Evolutionary conservation across 2,329 filamentous ascomycete genomes (phyloP).

Genomic region (Alternaria triticina): DNA sequence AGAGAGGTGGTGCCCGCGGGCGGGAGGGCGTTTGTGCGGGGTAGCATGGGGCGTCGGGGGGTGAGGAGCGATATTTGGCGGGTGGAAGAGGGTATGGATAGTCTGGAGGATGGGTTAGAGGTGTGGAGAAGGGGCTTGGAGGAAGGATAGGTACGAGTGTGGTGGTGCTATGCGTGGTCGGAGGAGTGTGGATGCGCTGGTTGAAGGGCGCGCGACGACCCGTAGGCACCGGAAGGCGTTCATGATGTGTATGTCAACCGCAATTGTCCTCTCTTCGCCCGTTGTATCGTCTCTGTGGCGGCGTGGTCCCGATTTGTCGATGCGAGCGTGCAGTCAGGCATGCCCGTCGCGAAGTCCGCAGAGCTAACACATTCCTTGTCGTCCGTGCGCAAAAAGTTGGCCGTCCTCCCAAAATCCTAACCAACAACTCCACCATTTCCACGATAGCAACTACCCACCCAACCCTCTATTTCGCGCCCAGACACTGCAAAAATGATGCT

Average conservation of each 20-base stretch:
- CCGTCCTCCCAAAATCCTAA: not conserved
- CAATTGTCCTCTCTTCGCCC: not conserved
- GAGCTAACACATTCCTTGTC: slow-evolving; percentile 20
- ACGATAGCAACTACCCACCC: not conserved
- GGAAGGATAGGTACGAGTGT: slow-evolving; percentile 25
- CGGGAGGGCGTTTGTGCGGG: slow-evolving; percentile 21
- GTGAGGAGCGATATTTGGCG: slow-evolving; percentile 39
- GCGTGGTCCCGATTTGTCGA: not conserved
- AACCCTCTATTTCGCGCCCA: not conserved
- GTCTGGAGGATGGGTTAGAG: slow-evolving; percentile 5
- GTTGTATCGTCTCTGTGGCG: not conserved
- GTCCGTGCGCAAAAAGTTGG: slow-evolving; percentile 44
- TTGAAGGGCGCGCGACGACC: slow-evolving; percentile 28
- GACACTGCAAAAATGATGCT: slow-evolving; percentile 33
- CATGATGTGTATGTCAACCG: slow-evolving; percentile 26
- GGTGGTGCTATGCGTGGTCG: slow-evolving; percentile 20
- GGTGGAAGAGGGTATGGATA: slow-evolving; percentile 12
- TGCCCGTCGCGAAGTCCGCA: slow-evolving; percentile 21
- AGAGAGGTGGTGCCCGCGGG: slow-evolving; percentile 20
- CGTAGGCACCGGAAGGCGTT: slow-evolving; percentile 42
- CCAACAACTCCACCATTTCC: not conserved
- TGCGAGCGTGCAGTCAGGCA: not conserved
- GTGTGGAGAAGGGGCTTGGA: not conserved
- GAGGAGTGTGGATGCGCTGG: slow-evolving; percentile 25
- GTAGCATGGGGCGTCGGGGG: slow-evolving; percentile 35